A percentile compares a stretch with the other conserved stretches of the same genome.
Evolutionary conservation across 177 flowering plant species (phyloP).

Genomic region (Tripterygium wilfordii): DNA sequence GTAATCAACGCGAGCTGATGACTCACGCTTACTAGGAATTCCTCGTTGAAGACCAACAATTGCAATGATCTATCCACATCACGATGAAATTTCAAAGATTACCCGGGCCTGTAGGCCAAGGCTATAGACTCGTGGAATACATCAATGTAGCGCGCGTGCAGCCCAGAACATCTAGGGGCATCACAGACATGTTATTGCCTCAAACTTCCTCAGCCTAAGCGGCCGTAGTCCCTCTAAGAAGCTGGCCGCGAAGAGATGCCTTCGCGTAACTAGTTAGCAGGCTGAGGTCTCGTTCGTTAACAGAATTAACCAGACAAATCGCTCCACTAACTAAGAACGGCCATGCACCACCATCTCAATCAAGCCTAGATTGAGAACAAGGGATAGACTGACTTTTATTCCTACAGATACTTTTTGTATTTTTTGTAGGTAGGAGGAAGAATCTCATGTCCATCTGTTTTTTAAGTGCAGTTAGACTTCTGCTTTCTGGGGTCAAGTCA

Average conservation of each 20-base stretch:
- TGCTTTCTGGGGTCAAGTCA: no score
- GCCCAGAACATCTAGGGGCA: constrained; percentile 51
- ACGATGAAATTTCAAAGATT: constrained; percentile 37
- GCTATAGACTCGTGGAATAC: constrained; percentile 38
- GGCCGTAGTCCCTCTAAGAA: neutral
- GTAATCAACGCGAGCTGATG: constrained; percentile 1
- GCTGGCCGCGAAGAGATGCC: no score
- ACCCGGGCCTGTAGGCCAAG: constrained; percentile 36
- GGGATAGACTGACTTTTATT: no score
- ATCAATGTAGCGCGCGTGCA: constrained; percentile 45
- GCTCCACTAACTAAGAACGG: constrained; percentile 20
- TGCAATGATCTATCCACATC: constrained; percentile 46
- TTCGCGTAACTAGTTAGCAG: constrained; percentile 59
- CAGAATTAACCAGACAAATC: constrained; percentile 53
- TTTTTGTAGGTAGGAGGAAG: no score
- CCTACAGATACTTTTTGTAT: no score
- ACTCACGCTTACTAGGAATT: constrained; percentile 31
- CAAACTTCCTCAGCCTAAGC: constrained; percentile 40
- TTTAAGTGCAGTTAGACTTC: no score
- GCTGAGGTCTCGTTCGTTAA: constrained; percentile 58
- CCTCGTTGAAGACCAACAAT: constrained; percentile 40
- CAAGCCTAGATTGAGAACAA: no score
- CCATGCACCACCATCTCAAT: no score
- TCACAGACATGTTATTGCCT: constrained; percentile 48
- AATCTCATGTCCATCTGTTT: no score